Evolutionary conservation across 148 eudicot genomes (phyloP).

Genomic region (Arctostaphylos glauca): DNA sequence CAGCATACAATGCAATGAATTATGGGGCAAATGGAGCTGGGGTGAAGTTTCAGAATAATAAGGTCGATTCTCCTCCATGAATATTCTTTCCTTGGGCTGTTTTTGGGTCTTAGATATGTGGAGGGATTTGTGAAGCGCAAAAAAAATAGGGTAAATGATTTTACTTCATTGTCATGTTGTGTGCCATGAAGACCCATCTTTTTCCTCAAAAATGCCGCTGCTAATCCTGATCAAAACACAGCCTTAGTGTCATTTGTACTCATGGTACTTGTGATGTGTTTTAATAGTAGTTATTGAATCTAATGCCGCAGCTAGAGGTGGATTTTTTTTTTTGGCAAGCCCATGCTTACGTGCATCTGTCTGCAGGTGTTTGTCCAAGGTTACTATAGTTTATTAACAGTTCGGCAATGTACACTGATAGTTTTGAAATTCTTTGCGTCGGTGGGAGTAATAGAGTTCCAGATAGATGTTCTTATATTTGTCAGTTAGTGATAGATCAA

Average conservation of each 20-base stretch:
- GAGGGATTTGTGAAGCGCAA: background rate
- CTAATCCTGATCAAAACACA: background rate
- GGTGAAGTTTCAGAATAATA: constrained; percentile 63
- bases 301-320: background rate
- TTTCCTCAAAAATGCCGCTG: background rate
- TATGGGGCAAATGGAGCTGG: constrained; percentile 76
- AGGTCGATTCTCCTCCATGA: constrained; percentile 48
- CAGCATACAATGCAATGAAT: constrained; percentile 54
- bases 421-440: background rate
- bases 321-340: background rate
- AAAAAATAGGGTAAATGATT: background rate
- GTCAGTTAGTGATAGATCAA: background rate
- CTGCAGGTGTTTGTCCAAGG: background rate
- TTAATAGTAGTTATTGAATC: background rate
- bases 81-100: background rate
- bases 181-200: background rate
- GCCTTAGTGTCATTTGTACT: background rate
- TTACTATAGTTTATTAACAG: background rate
- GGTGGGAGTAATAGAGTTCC: background rate
- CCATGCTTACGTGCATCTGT: background rate
- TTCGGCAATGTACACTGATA: background rate
- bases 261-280: background rate
- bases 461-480: background rate
- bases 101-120: background rate
- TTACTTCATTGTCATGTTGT: background rate